Conservation (phyloP, 176 grass and related monocot species). For the Canna indica region DNA sequence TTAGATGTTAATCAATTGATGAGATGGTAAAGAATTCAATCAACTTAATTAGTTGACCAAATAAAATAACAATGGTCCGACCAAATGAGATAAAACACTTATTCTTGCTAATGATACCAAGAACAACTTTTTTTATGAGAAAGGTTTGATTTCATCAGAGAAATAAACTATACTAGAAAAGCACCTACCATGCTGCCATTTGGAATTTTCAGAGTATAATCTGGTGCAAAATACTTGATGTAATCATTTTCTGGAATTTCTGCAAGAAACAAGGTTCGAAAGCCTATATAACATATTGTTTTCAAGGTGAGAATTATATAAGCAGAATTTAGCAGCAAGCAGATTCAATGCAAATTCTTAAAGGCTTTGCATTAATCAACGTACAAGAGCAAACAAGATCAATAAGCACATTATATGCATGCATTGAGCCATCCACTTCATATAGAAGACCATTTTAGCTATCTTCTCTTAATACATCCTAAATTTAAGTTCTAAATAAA, state of each 20-base stretch:
- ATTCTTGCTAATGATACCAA: background rate
- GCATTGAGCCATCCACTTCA: background rate
- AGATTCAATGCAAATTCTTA: background rate
- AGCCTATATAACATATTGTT: slow-evolving; percentile 1
- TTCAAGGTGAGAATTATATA: background rate
- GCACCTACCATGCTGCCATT: slow-evolving; percentile 70
- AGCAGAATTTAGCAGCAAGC: background rate
- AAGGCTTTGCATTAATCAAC: background rate
- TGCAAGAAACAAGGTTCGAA: slow-evolving; percentile 35
- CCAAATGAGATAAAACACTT: background rate
- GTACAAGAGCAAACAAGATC: background rate
- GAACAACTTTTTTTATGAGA: background rate
- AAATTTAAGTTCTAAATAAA: background rate
- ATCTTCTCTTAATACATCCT: background rate
- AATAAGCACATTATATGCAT: background rate
- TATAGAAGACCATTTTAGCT: background rate
- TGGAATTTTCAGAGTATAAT: slow-evolving; percentile 71
- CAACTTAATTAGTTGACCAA: background rate
- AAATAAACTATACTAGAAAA: slow-evolving; percentile 14
- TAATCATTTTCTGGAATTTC: slow-evolving; percentile 96
- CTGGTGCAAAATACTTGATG: slow-evolving; percentile 81
- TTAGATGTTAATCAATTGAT: background rate
- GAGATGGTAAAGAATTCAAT: background rate
- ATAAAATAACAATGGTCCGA: background rate
- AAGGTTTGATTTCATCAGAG: background rate